Base-by-base conservation (phyloP, 768 basidiomycete species). In the Imleria badia region DNA sequence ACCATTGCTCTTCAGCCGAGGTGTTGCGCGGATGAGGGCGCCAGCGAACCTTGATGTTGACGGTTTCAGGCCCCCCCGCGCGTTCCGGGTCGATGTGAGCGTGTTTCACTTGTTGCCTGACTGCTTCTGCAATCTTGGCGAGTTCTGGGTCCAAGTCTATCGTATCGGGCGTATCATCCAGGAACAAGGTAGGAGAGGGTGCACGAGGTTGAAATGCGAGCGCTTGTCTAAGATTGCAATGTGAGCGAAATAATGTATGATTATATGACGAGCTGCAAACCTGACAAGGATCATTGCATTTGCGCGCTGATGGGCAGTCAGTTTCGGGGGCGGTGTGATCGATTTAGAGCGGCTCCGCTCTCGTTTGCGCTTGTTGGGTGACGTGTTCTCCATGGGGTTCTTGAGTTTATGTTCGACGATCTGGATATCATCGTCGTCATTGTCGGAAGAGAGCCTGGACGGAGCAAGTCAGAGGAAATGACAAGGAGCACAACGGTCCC, bases 321-420 rank as follows among this genome's bases (percentile, higher is more conserved):
- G 68, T 34, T 74, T 75, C 0, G 89, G 90, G 6, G 89, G 89
- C 3, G 90, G 89, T 0, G 89, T 92, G 36, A 91, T 79, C 5
- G 89, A 92, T 22, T 76, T 73, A 30, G 87, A 90, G 36, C 84
- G 83, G 65, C 82, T 85, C 42, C 84, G 78, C 38, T 72, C 62
- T 36, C 77, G 72, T 51, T 77, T 73, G 54, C 79, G 76, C 56
- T 78, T 80, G 29, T 72, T 71, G 50, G 75, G 74, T 3, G 65
- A 62, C 17, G 50, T 9, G 9, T 49, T 54, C 20, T 39, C 51
- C 13, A 33, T 20, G 14, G 62, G 36, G 5, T 45, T 44, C 5
- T 40, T 60, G 50, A 70, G 13, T 67, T 56, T 30, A 74, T 66
- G 59, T 23, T 81, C 75, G 19, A 80, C 51, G 14, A 75, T 69